A percentile compares a stretch with the other conserved stretches of the same genome.
phyloP scores from a whole-genome alignment of 1,284 basidiomycete species.

The Ustilago vetiveriae region DNA sequence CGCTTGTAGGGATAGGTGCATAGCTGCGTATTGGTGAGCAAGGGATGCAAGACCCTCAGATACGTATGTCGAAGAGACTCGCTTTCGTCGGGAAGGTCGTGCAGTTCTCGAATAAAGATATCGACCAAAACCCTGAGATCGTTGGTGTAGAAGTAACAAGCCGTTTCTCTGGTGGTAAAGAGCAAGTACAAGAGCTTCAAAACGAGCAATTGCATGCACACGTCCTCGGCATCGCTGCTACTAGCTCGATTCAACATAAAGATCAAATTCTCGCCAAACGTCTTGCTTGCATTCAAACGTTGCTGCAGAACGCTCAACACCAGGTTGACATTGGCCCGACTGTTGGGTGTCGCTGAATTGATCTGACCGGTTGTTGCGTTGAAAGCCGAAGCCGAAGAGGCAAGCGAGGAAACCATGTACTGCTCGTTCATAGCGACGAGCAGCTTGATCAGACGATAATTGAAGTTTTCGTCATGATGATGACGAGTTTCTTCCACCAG shows the following conservation, averaged over 20 bases:
- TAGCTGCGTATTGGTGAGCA: constrained; percentile 93
- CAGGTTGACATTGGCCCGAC: no score
- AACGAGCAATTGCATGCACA: constrained; percentile 92
- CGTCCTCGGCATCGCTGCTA: constrained; percentile 75
- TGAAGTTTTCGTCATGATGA: constrained; percentile 78
- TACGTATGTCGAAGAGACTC: constrained; percentile 98
- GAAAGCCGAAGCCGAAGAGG: constrained; percentile 67
- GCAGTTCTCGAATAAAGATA: constrained; percentile 90
- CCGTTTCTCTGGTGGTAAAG: constrained; percentile 90
- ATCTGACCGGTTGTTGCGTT: constrained; percentile 2
- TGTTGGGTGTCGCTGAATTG: no score
- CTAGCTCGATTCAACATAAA: constrained; percentile 94
- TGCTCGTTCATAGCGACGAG: constrained; percentile 87
- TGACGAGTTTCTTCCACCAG: constrained; percentile 90
- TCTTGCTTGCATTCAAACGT: constrained; percentile 83
- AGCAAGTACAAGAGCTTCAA: constrained; percentile 94
- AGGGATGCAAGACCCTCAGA: constrained; percentile 91
- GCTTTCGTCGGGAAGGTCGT: constrained; percentile 88
- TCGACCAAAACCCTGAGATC: constrained; percentile 95
- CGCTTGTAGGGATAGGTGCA: constrained; percentile 86
- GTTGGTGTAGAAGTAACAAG: constrained; percentile 98
- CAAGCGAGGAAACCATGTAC: constrained; percentile 84
- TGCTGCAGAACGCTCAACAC: constrained; percentile 84
- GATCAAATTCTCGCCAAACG: constrained; percentile 97
- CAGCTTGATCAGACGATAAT: constrained; percentile 52